Base-by-base conservation (phyloP, 2,329 filamentous ascomycete species). In the Colletotrichum navitas region DNA sequence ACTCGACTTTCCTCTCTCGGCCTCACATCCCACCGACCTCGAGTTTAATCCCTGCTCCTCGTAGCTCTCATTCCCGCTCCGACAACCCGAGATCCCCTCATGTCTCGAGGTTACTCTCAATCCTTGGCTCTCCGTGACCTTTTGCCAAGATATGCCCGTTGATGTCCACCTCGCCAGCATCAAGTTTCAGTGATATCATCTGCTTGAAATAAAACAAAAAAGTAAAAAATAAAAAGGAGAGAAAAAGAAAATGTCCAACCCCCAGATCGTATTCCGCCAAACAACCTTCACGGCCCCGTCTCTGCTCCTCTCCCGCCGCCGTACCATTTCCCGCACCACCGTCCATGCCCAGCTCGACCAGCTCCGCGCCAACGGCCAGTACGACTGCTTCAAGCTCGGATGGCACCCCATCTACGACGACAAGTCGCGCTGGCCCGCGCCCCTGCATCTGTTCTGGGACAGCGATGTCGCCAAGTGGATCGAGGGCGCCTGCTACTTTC, bases 371-470 rank as follows among this genome's bases (percentile, higher is more conserved):
- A 89, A 88, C 2, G 88, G 88, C 1, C 83, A 86, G 34, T 89
- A 88, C 73, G 84, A 88, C 74, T 87, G 86, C 55, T 91, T 91
- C 79, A 85, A 86, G 74, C 78, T 91, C 24, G 72, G 85, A 77
- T 89, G 87, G 87, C 85, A 90, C 74, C 81, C 85, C 0, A 81
- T 81, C 1, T 90, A 90, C 75, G 82, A 81, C 18, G 84, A 89
- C 59, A 78, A 82, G 62, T 83, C 83, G 34, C 63, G 62, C 47
- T 89, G 86, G 86, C 89, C 89, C 0, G 83, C 89, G 1, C 87
- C 88, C 0, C 86, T 87, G 29, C 87, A 89, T 74, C 79, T 89
- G 1, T 91, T 90, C 76, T 90, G 88, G 88, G 89, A 91, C 74
- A 83, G 81, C 74, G 80, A 75, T 63, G 63, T 88, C 26, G 88